A percentile compares a stretch with the other conserved stretches of the same genome.
phyloP scores from a whole-genome alignment of 2,329 filamentous ascomycete genomes.

The Fusarium sp. region DNA sequence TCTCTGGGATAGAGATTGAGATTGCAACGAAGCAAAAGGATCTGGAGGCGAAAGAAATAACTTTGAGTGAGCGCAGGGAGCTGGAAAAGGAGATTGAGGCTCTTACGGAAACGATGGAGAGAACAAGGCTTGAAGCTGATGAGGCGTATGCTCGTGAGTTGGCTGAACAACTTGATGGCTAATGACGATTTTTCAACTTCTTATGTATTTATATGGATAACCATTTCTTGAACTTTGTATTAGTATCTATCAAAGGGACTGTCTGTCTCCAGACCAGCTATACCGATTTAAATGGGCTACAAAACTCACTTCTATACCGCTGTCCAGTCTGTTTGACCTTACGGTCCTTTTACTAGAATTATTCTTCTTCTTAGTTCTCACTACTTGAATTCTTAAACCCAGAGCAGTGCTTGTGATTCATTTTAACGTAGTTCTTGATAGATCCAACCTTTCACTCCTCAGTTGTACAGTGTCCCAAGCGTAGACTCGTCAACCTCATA shows the following conservation, averaged over 20 bases:
- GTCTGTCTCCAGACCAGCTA: neutral
- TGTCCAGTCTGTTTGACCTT: neutral
- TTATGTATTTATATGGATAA: neutral
- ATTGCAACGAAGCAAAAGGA: conserved; percentile 44
- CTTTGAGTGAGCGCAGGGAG: conserved; percentile 34
- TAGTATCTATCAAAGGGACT: neutral
- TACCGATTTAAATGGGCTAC: too few relatives aligned
- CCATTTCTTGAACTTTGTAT: neutral
- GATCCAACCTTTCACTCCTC: neutral
- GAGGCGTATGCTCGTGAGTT: conserved; percentile 57
- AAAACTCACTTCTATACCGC: neutral
- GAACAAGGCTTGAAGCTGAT: conserved; percentile 55
- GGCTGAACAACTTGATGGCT: conserved; percentile 27
- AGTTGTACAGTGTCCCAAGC: neutral
- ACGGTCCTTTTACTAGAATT: too few relatives aligned
- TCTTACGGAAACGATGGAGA: conserved; percentile 50
- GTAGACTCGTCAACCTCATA: neutral
- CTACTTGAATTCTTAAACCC: too few relatives aligned
- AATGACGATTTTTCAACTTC: neutral
- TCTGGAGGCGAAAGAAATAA: conserved; percentile 36
- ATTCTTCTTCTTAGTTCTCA: neutral
- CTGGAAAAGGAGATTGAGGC: conserved; percentile 49
- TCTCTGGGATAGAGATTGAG: conserved; percentile 46
- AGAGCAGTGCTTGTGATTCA: neutral
- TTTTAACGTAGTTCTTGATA: neutral